A percentile compares a stretch with the other conserved stretches of the same genome.
These are phyloP conservation scores for Ceratocystis ficicola DNA, from an alignment of 2,329 filamentous ascomycete species.

Conservation along the genomic window DNA sequence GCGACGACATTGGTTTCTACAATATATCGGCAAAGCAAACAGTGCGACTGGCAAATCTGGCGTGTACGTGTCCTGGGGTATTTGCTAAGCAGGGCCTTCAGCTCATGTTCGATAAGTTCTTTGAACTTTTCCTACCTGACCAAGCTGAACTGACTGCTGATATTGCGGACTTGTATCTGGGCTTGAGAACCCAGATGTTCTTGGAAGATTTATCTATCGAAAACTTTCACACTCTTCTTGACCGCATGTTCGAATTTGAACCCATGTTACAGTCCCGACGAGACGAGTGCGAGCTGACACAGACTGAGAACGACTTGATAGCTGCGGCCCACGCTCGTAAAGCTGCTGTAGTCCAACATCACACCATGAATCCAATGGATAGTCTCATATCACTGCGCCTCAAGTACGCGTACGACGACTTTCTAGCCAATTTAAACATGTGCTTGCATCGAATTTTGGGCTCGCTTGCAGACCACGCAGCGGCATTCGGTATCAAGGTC, in stretches of 20 bases:
- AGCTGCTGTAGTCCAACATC: slow-evolving; percentile 18
- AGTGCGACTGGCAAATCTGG: slow-evolving; percentile 21
- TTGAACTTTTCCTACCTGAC: slow-evolving; percentile 32
- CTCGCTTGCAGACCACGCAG: slow-evolving; percentile 29
- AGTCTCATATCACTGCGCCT: not conserved
- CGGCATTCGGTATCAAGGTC: slow-evolving; percentile 30
- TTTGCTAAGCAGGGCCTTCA: slow-evolving; percentile 29
- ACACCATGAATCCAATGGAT: slow-evolving; percentile 13
- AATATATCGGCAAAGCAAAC: slow-evolving; percentile 27
- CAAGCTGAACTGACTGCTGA: slow-evolving; percentile 21
- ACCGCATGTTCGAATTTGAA: slow-evolving; percentile 21
- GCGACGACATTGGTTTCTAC: slow-evolving; percentile 32
- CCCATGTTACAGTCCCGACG: slow-evolving; percentile 16
- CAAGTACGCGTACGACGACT: slow-evolving; percentile 21
- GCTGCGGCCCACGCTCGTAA: slow-evolving; percentile 17
- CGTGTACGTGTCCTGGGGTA: slow-evolving; percentile 20
- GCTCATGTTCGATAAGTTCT: slow-evolving; percentile 34
- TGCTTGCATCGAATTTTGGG: slow-evolving; percentile 30
- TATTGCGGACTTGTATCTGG: slow-evolving; percentile 20
- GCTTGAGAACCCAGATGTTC: slow-evolving; percentile 22
- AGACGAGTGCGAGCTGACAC: slow-evolving; percentile 16
- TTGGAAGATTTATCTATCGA: slow-evolving; percentile 16
- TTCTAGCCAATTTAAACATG: slow-evolving; percentile 29
- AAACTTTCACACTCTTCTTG: slow-evolving; percentile 16
- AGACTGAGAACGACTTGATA: slow-evolving; percentile 20